Conservation (phyloP, 306 rosid genomes). For the Astragalus glycyphyllos region DNA sequence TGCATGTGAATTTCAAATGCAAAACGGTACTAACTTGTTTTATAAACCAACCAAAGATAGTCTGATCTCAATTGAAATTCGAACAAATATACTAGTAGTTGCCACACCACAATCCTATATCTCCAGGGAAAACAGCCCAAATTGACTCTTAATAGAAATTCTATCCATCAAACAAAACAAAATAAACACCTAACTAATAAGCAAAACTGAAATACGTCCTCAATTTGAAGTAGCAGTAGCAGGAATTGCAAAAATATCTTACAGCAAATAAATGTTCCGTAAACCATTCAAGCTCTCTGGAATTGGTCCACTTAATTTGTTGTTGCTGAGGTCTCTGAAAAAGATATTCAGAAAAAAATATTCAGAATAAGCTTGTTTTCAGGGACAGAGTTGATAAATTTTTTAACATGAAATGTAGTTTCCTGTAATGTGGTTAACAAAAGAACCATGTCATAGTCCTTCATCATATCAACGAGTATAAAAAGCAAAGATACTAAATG, state of each 20-base stretch:
- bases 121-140: not conserved
- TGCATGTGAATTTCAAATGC: constrained; percentile 7
- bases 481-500: constrained; percentile 2
- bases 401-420: not conserved
- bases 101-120: not conserved
- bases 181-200: not conserved
- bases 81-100: not conserved
- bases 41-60: not conserved
- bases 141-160: not conserved
- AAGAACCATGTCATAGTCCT: not conserved
- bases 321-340: constrained; percentile 74
- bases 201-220: constrained; percentile 15
- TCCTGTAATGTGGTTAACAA: not conserved
- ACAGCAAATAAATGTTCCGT: constrained; percentile 43
- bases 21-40: not conserved
- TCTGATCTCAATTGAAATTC: not conserved
- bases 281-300: constrained; percentile 46
- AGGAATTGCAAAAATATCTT: constrained; percentile 36
- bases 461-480: constrained; percentile 7
- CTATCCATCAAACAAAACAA: not conserved
- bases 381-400: not conserved
- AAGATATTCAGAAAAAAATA: constrained; percentile 31
- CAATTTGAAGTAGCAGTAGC: constrained; percentile 3
- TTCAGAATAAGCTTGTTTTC: constrained; percentile 1
- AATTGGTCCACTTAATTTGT: constrained; percentile 58